Evolutionary conservation across 306 rosid genomes (phyloP), one percentile per base, ranked within the genome.

Genomic region (Vigna radiata): DNA sequence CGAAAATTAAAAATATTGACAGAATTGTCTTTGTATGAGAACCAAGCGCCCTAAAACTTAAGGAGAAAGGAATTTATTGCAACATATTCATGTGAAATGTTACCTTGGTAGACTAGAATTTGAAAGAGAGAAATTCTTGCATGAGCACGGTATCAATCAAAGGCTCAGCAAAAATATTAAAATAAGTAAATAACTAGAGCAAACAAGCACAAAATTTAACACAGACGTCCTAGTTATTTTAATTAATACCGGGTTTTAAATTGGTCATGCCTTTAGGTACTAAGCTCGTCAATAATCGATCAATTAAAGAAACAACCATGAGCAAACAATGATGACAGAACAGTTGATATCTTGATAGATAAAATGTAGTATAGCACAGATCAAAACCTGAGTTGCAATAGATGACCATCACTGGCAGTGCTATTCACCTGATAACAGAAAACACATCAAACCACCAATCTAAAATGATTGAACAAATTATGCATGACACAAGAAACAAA

Each of bases 321-420:
- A 54, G 64, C 37, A 39, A 23, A 74, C 76, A 54, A 36, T 19
- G 64, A 61, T 6, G 61, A 73, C 70, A 55, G 77, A 67, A 58
- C 52, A 70, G 21, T 23, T 31, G 50, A 55, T 7, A 76, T 64
- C 44, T 46, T 36, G 18, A 62, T 37, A 78, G 54, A 44, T 15
- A 70, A 61, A 56, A 37, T 5, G 66, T 23, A 55, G 19, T 54
- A 77, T 43, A 39, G 72, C 39, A 48, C 37, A 64, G 62, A 64
- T 79, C 50, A 66, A 79, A 53, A 95, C 98, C 98, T 95, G 87
- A 95, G 98, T 83, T 92, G 98, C 87, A 92, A 82, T 8, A 90
- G 86, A 87, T 92, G 98, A 69, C 84, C 80, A 43, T 95, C 98
- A 27, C 96, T 89, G 29, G 88, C 93, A 82, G 87, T 86, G 68